phyloP scores from a whole-genome alignment of 495 filamentous ascomycete species.

The Tuber borchii region DNA sequence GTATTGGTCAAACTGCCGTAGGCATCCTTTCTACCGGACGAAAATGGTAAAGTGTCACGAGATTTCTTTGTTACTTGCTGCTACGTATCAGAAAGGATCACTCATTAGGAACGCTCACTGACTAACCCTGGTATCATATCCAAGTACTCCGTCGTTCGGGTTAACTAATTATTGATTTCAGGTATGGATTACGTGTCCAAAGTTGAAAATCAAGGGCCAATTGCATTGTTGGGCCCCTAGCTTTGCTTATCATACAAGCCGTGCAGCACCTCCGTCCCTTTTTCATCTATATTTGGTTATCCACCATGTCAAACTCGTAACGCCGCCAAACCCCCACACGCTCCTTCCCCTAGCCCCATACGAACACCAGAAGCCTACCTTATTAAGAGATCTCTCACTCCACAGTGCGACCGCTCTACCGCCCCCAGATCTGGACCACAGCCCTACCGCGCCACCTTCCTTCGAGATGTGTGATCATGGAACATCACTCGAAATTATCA shows the following conservation, averaged over 20 bases:
- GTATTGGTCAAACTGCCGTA: no score
- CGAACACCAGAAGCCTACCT: background rate
- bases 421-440: background rate
- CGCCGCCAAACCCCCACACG: background rate
- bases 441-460: background rate
- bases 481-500: background rate
- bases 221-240: background rate
- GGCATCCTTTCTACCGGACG: no score
- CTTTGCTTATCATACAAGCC: background rate
- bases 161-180: background rate
- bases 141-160: background rate
- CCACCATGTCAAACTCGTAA: background rate
- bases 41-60: no score
- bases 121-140: no score
- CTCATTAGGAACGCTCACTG: no score
- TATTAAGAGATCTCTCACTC: background rate
- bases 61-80: no score
- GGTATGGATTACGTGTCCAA: background rate
- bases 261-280: background rate
- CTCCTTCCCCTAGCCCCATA: background rate
- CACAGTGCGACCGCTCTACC: background rate
- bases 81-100: no score
- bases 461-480: background rate
- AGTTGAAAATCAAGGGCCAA: background rate
- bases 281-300: background rate